A percentile compares a stretch with the other conserved stretches of the same genome.
These are phyloP conservation scores for Coemansia sp. DNA, from an alignment of 192 early-diverging fungal species.

Conservation along the genomic window DNA sequence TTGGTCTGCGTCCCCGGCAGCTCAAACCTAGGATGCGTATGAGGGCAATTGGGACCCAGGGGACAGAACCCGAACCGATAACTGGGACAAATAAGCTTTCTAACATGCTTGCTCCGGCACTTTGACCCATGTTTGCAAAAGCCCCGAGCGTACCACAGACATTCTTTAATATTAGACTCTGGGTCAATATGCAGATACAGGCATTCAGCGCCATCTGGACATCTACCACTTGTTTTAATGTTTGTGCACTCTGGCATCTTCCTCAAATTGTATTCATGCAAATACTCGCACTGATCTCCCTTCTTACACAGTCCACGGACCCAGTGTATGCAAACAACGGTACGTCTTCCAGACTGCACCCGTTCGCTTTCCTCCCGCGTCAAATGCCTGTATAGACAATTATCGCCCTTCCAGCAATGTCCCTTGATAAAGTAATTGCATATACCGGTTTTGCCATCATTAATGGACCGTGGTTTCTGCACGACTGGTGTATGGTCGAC, in stretches of 20 bases:
- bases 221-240: conserved; percentile 83
- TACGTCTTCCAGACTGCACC: conserved; percentile 59
- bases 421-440: conserved; percentile 88
- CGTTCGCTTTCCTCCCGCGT: conserved; percentile 52
- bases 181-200: conserved; percentile 94
- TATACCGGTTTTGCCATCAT: conserved; percentile 56
- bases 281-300: conserved; percentile 94
- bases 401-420: conserved; percentile 76
- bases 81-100: conserved; percentile 81
- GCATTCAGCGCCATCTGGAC: conserved; percentile 84
- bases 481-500: conserved; percentile 26
- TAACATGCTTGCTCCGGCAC: conserved; percentile 92
- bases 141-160: conserved; percentile 93
- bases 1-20: conserved; percentile 27
- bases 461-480: conserved; percentile 16
- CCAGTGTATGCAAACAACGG: conserved; percentile 99
- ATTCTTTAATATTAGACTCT: conserved; percentile 86
- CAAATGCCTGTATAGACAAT: conserved; percentile 73
- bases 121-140: conserved; percentile 80
- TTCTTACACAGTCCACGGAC: conserved; percentile 96
- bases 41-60: conserved; percentile 82
- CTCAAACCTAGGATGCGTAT: conserved; percentile 67
- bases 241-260: conserved; percentile 99
- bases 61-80: conserved; percentile 98
- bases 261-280: conserved; percentile 96